Conservation (phyloP, 768 basidiomycete genomes). For the Serendipita sp. region DNA sequence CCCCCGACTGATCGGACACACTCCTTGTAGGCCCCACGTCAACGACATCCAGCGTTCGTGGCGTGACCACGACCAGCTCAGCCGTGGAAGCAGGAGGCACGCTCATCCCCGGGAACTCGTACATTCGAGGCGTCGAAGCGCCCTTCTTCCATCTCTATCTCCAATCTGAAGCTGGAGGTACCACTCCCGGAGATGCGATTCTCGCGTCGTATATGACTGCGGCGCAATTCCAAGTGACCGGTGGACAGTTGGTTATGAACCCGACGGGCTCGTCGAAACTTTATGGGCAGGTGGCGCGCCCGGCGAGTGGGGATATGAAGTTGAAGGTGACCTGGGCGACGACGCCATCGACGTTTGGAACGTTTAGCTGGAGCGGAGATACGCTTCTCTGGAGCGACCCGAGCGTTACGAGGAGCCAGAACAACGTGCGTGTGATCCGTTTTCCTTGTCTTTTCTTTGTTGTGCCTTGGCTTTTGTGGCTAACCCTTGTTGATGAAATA, state of each 20-base stretch:
- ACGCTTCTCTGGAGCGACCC: neutral
- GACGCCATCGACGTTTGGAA: neutral
- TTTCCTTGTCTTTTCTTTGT: too few relatives aligned
- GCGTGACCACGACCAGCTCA: neutral
- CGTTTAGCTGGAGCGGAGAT: constrained; percentile 4
- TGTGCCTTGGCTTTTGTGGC: too few relatives aligned
- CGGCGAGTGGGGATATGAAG: neutral
- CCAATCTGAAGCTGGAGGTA: neutral
- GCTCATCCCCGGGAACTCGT: neutral
- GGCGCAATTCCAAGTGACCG: neutral
- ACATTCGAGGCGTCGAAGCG: constrained; percentile 1
- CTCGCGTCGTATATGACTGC: neutral
- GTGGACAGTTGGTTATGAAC: neutral
- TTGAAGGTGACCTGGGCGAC: neutral
- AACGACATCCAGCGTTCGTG: neutral
- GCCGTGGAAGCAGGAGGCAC: neutral
- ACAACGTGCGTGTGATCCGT: neutral
- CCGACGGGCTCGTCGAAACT: neutral
- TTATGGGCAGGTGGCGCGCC: neutral
- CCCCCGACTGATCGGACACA: too few relatives aligned
- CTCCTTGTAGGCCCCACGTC: neutral
- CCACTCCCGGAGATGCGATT: neutral
- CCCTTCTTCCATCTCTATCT: constrained; percentile 6
- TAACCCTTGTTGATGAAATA: neutral
- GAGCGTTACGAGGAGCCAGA: neutral